Conservation (phyloP, 352 stramenopile genomes). For the Chrysophaeum taylorii region DNA sequence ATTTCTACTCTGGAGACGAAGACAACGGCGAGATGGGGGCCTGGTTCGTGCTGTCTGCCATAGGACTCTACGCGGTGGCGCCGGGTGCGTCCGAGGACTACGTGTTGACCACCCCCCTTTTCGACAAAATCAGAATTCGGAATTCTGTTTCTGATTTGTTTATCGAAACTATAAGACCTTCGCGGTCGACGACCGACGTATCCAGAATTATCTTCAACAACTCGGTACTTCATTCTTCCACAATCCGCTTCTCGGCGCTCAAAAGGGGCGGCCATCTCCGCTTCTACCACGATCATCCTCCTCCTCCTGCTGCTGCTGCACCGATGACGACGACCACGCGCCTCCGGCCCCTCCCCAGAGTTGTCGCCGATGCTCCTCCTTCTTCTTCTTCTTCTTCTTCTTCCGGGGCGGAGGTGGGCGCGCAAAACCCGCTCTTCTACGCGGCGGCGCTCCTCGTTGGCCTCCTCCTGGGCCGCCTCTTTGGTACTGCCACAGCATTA, state of each 20-base stretch:
- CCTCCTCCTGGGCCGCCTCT: too few species aligned
- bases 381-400: too few species aligned
- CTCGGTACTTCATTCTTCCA: background rate
- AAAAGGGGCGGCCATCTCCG: constrained; percentile 18
- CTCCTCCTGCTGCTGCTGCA: too few species aligned
- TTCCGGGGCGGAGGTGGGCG: too few species aligned
- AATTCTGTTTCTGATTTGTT: constrained; percentile 9
- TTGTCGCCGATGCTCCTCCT: too few species aligned
- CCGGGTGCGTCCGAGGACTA: constrained; percentile 24
- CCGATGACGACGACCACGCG: too few species aligned
- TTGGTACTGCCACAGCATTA: too few species aligned
- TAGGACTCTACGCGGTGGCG: constrained; percentile 26
- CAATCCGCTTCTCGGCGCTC: constrained; percentile 24
- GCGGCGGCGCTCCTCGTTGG: too few species aligned
- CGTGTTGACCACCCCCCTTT: constrained; percentile 24
- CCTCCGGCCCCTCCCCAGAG: too few species aligned
- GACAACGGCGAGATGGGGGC: constrained; percentile 35
- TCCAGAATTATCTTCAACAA: constrained; percentile 1
- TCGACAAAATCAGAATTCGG: constrained; percentile 18
- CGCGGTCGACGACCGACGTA: constrained; percentile 7
- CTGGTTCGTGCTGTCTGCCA: constrained; percentile 27
- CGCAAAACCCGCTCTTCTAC: too few species aligned
- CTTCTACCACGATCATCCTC: constrained; percentile 15
- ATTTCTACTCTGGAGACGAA: constrained; percentile 31
- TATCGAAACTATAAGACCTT: background rate